Evolutionary conservation across 306 rosid genomes (phyloP), one percentile per base, ranked within the genome.

Genomic region (Cercis canadensis): DNA sequence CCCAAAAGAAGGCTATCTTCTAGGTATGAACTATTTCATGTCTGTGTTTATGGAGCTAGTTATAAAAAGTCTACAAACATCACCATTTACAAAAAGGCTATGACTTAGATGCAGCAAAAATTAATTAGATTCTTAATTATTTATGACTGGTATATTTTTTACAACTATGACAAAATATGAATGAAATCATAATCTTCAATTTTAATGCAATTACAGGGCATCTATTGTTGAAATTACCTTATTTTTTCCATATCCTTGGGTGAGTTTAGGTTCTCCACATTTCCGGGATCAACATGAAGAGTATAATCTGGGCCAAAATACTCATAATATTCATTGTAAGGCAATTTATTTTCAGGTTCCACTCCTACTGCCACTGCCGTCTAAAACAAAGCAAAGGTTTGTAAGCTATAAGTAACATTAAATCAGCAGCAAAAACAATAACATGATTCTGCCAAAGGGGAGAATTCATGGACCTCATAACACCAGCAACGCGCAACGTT

Each of bases 401-500:
- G 61, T 11, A 82, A 45, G 53, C 47, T 61, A 67, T 70, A 34
- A 71, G 65, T 15, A 31, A 65, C 32, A 59, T 61, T 32, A 70
- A 65, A 74, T 29, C 3, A 41, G 46, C 29, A 37, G 19, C 39
- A 67, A 55, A 39, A 51, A 6, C 58, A 62, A 70, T 58, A 61
- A 47, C 36, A 11, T 40, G 32, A 69, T 73, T 33, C 8, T 39
- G 60, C 19, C n/a, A 39, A 75, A 64, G 31, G 53, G 54, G 12
- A 57, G 47, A 69, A 40, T 66, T 36, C 67, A 57, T 70, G 11
- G 41, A 92, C 98, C 98, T 92, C 98, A 8, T 92, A 92, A 73
- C 96, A 89, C 98, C 98, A 92, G 83, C 98, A 92, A 29, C 98
- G 98, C 11, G 98, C 98, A 31, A 92, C 98, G 49, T 92, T 92